Conservation (phyloP, 352 stramenopile genomes). For the Phytophthora sojae region DNA sequence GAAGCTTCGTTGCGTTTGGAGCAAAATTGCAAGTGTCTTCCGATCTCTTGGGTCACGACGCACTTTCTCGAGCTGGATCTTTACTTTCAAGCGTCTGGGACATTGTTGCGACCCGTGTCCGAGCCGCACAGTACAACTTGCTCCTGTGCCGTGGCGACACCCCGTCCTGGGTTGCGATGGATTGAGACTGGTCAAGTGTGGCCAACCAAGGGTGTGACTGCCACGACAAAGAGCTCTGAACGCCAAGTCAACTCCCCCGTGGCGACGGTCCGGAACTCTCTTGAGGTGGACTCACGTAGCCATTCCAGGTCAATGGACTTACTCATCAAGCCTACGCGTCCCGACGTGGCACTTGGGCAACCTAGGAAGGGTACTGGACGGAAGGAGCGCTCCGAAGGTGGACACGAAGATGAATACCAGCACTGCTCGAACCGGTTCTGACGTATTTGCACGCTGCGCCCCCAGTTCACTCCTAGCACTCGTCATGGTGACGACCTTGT, state of each 20-base stretch:
- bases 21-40: not conserved
- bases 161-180: conserved; percentile 1
- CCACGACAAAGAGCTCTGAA: not conserved
- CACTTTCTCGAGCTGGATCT: conserved; percentile 31
- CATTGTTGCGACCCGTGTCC: conserved; percentile 20
- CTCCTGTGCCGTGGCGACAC: conserved; percentile 8
- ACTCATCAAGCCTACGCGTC: not conserved
- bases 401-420: too few species aligned
- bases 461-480: too few species aligned
- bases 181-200: not conserved
- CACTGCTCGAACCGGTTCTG: not conserved
- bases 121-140: not conserved
- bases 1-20: too few species aligned
- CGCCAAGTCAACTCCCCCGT: not conserved
- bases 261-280: not conserved
- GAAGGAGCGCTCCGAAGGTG: conserved; percentile 11
- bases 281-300: not conserved
- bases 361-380: conserved; percentile 18
- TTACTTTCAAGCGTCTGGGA: conserved; percentile 15
- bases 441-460: conserved; percentile 11
- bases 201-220: too few species aligned
- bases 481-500: too few species aligned
- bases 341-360: not conserved
- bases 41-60: conserved; percentile 1
- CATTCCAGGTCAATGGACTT: not conserved